Evolutionary conservation across 306 rosid genomes (phyloP), one percentile per base, ranked within the genome.

Genomic region (Ormosia semicastrata): DNA sequence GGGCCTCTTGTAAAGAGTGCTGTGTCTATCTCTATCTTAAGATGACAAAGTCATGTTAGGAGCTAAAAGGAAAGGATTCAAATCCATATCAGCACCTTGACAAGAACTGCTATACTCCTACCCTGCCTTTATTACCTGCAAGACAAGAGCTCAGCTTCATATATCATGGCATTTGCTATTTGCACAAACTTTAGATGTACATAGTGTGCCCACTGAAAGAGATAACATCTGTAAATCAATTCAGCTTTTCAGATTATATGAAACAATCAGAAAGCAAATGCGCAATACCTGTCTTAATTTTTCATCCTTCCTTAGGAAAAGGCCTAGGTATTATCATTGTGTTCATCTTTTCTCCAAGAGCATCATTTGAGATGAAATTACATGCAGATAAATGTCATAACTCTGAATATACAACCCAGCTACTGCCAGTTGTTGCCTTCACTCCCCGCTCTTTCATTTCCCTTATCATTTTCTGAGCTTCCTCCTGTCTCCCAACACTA

Each of bases 391-490:
- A 58, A 79, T 18, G 18, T 73, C 81, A 65, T 29, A 85, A 80
- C 73, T 90, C 90, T 0, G 92, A 87, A 81, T 80, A 82, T 32
- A 90, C 91, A 59, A 90, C 89, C 98, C 97, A 93, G 47, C 98
- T 93, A 75, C 88, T 87, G 8, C 98, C 98, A 14, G 86, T 46
- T 3, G 85, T 57, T 8, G 85, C 88, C 89, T 79, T 87, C 43
- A 91, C 93, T 59, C 92, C 91, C 53, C 66, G 79, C 73, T 87
- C 92, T 67, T 83, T 82, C 91, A 91, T 90, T 81, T 82, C 82
- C 67, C 40, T 87, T 65, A 85, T 89, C 81, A 93, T 70, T 72
- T 60, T 86, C 67, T 87, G 74, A 5, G 94, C 97, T 63, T 91
- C 96, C 43, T 90, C 97, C 30, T 81, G 87, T 80, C 94, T 85